Base-by-base conservation (phyloP, 371 early-diverging fungal genomes). In the Mortierella sp. region DNA sequence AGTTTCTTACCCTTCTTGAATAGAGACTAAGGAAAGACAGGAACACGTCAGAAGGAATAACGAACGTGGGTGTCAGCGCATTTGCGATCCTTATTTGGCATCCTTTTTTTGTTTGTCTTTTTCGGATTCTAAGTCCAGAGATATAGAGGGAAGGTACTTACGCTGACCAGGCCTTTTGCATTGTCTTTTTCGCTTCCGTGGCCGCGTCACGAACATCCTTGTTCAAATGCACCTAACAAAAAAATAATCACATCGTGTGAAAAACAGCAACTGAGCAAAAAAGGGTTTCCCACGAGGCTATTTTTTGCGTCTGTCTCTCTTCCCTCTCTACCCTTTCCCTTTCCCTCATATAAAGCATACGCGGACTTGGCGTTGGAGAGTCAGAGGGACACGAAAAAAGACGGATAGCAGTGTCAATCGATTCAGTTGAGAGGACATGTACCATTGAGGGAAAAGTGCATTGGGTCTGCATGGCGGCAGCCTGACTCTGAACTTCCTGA, bases 131-230 rank as follows among this genome's bases (percentile, higher is more conserved):
- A 55, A 13, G 29, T 2, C 55, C 6, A 16, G 26, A 24, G 29
- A 5, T 4, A 53, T 10, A 7, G 11, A 50, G 31, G 7, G 37
- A 10, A 50, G 24, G 26, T 29, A 66, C 82, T 43, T 82, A 82
- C 82, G 74, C 63, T 0, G 82, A 82, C 82, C 82, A 82, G 2
- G 82, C 82, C 22, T 77, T 77, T 58, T 82, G 82, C 22, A 82
- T 65, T 0, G 74, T 40, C 67, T 82, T 82, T 47, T 82, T 82
- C 11, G 75, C 82, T 19, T 82, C 82, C 22, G 77, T 82, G 10
- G 82, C 66, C 19, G 82, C 82, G 44, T 74, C 78, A 9, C 82
- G 77, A 39, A 82, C 82, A 34, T 68, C 72, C 63, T 82, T 82
- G 41, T 77, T 64, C 29, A 82, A 43, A 31, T 77, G 78, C 6